Conservation (phyloP, 2,329 filamentous ascomycete genomes). For the Iodosphaeria phyllophila region DNA sequence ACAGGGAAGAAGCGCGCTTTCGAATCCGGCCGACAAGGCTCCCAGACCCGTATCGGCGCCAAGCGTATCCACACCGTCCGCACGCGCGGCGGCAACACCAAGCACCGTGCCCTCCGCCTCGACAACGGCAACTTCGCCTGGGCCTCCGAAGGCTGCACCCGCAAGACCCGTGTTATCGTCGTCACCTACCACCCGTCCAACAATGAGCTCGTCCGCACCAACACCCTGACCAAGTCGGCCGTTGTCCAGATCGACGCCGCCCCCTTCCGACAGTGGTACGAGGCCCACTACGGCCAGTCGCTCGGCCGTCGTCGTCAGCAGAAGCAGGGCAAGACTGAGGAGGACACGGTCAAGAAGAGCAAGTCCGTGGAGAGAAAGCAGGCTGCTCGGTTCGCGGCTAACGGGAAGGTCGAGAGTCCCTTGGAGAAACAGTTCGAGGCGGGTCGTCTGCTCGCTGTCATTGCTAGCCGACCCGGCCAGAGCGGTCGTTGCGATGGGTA, state of each 20-base stretch:
- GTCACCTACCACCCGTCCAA: slow-evolving; percentile 99
- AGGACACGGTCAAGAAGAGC: slow-evolving; percentile 78
- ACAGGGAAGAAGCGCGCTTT: slow-evolving; percentile 92
- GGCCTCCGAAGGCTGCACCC: slow-evolving; percentile 93
- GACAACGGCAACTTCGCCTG: slow-evolving; percentile 99
- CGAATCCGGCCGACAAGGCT: slow-evolving; percentile 98
- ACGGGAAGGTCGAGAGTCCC: slow-evolving; percentile 81
- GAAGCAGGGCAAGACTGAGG: slow-evolving; percentile 49
- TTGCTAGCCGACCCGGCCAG: slow-evolving; percentile 89
- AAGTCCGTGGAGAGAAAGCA: slow-evolving; percentile 96
- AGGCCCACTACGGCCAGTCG: slow-evolving; percentile 92
- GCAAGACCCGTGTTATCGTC: slow-evolving; percentile 97
- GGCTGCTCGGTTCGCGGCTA: slow-evolving; percentile 60
- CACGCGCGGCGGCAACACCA: slow-evolving; percentile 96
- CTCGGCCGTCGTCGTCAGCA: slow-evolving; percentile 84
- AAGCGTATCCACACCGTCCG: slow-evolving; percentile 96
- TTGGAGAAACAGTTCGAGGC: slow-evolving; percentile 99
- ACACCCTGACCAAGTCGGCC: slow-evolving; percentile 98
- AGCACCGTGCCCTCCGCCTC: slow-evolving; percentile 97
- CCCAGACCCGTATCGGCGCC: slow-evolving; percentile 96
- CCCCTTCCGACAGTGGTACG: slow-evolving; percentile 99
- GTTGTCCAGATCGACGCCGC: slow-evolving; percentile 98
- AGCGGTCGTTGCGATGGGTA: slow-evolving; percentile 93
- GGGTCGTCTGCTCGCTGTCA: slow-evolving; percentile 86
- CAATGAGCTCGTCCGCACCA: slow-evolving; percentile 99